Base-by-base conservation (phyloP, 257 asterid species). In the Ajuga chamaepitys region DNA sequence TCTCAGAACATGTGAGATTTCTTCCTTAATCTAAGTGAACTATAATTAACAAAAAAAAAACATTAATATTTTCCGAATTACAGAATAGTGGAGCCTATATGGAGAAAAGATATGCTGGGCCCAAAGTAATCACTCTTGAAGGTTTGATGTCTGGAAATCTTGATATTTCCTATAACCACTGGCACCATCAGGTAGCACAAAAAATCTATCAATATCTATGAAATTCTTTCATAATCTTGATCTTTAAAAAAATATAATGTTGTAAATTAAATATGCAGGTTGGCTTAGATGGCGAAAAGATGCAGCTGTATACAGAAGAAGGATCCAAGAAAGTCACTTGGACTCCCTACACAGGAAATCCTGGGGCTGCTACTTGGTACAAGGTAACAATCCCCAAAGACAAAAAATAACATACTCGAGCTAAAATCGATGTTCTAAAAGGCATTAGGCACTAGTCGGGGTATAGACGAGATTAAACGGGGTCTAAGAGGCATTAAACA, bases 31-130 rank as follows among this genome's bases (percentile, higher is more conserved):
- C n/a, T 7, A 38, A 44, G 14, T 62, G 45, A 62, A 26, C 44
- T 18, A 45, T 18, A 42, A 34, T 28, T 7, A n/a, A n/a, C n/a
- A n/a, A n/a, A n/a, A n/a, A n/a, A n/a, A 16, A 34, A 16, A 20
- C 12, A 13, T 47, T 18, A 21, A 1, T 30, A 51, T 58, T 58
- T 42, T 32, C 3, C 7, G 5, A 22, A 61, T 5, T 77, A 14
- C 52, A 93, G 99, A 94, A 94, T 68, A 94, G 99, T 44, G 99
- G 99, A 60, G 99, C 96, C 10, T 88, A 73, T 73, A 94, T 94
- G 99, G 99, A 94, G 76, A 94, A 47, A 83, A 80, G 99, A 66
- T 90, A 80, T 70, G 96, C 97, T 1, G 99, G 99, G 57, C 95
- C 96, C 0, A 67, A 80, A 83, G 88, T 75, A 7, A 58, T 94